A percentile compares a stretch with the other conserved stretches of the same genome.
phyloP scores from a whole-genome alignment of 225 moss, liverwort and hornwort genomes.

The Antitrichia curtipendula region DNA sequence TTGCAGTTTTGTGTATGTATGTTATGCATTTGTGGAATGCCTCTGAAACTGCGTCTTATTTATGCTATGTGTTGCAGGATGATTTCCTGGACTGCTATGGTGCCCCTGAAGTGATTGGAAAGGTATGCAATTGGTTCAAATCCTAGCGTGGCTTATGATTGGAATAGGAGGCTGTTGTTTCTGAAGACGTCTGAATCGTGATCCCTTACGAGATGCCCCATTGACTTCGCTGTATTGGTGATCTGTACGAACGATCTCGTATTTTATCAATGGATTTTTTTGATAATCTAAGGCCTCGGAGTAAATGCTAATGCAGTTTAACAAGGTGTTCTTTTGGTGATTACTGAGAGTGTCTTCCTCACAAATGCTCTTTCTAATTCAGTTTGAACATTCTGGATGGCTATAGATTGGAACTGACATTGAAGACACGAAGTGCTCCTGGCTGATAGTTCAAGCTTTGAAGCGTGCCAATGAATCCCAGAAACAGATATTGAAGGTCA shows the following conservation, averaged over 20 bases:
- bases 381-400: not conserved
- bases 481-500: conserved; percentile 52
- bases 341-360: not conserved
- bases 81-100: conserved; percentile 88
- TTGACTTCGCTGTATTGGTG: not conserved
- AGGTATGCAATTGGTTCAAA: conserved; percentile 24
- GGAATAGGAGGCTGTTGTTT: not conserved
- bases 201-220: not conserved
- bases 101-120: conserved; percentile 84
- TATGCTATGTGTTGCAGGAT: conserved; percentile 46
- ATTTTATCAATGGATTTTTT: not conserved
- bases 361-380: not conserved
- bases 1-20: not conserved
- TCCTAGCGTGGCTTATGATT: not conserved
- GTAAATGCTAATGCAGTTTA: not conserved
- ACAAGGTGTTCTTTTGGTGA: not conserved
- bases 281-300: not conserved
- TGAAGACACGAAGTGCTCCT: conserved; percentile 98
- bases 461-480: conserved; percentile 65
- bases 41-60: not conserved
- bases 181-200: not conserved
- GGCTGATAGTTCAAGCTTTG: conserved; percentile 89
- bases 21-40: not conserved
- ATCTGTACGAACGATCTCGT: not conserved
- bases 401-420: conserved; percentile 94